phyloP scores from a whole-genome alignment of 257 asterid species.

The Asclepias syriaca region DNA sequence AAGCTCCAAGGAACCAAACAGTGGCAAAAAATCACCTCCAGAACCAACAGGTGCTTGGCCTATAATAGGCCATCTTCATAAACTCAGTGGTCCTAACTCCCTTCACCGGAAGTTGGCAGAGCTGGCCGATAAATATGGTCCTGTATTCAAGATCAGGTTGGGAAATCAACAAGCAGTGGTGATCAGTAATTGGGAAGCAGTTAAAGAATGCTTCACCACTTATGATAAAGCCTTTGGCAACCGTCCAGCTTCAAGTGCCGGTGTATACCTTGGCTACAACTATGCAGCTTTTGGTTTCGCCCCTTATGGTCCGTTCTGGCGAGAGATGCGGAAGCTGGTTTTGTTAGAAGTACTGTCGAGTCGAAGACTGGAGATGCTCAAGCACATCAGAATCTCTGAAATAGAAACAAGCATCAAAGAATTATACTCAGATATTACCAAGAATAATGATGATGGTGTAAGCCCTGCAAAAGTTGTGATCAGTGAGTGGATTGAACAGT shows the following conservation, averaged over 20 bases:
- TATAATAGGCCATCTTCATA: conserved; percentile 49
- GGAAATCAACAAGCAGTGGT: conserved; percentile 32
- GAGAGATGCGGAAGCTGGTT: conserved; percentile 41
- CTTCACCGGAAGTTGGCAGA: conserved; percentile 21
- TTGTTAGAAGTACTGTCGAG: conserved; percentile 39
- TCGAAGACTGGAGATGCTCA: conserved; percentile 37
- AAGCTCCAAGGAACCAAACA: not conserved
- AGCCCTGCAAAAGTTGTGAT: conserved; percentile 21
- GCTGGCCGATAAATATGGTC: conserved; percentile 51
- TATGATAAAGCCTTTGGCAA: conserved; percentile 36
- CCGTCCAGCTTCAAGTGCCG: conserved; percentile 34
- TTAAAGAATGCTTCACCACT: conserved; percentile 47
- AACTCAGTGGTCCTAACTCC: conserved; percentile 19
- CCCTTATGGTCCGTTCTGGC: conserved; percentile 45
- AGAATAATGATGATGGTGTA: not conserved
- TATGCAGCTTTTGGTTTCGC: conserved; percentile 39
- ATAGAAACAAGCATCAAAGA: conserved; percentile 15
- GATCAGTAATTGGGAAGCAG: conserved; percentile 48
- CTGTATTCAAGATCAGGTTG: conserved; percentile 32
- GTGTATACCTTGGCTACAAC: conserved; percentile 39
- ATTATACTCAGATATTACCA: conserved; percentile 1
- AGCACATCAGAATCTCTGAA: conserved; percentile 31
- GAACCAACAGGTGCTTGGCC: conserved; percentile 54
- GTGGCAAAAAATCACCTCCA: conserved; percentile 23
- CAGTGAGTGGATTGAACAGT: conserved; percentile 33